Evolutionary conservation across 768 basidiomycete genomes (phyloP), one percentile per base, ranked within the genome.

Genomic region (Leucogyrophana mollusca): DNA sequence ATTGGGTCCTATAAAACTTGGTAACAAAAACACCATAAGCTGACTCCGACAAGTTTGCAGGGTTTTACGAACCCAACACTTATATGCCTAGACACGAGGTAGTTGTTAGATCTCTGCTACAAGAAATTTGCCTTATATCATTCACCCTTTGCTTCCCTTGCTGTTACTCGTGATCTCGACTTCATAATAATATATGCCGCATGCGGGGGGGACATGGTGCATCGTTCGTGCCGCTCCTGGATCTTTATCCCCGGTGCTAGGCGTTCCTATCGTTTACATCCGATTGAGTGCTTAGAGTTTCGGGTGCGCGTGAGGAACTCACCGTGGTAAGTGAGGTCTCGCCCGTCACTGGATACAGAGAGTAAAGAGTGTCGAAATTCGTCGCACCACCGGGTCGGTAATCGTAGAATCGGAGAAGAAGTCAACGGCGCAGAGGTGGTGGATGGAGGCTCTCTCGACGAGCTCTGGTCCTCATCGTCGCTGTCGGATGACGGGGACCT

Each of bases 121-220:
- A n/a, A n/a, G n/a, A n/a, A n/a, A n/a, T n/a, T n/a, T n/a, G n/a
- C n/a, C n/a, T n/a, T n/a, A n/a, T n/a, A n/a, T n/a, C n/a, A n/a
- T n/a, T 61, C 55, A 86, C 92, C 90, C 92, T 64, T 87, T 89
- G 34, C 78, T 73, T 9, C 88, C 87, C 58, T 86, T 86, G 60
- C 86, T 81, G 23, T 89, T 89, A 60, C 87, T 82, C 5, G 87
- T 61, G 37, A 98, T 81, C 56, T 88, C 82, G 4, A 93, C 82
- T 70, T 99, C 95, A 61, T 86, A 99, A 65, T 98, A 99, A 61
- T 91, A 95, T 45, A 98, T 83, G 18, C 94, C 96, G 56, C 89
- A 89, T 9, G 86, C 83, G 1, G 85, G 74, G 2, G 94, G 94
- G 39, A 95, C 86, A 1, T 86, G 79, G 53, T 81, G 70, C 35